phyloP scores from a whole-genome alignment of 768 basidiomycete genomes.

The Fomitopsis pulvina region DNA sequence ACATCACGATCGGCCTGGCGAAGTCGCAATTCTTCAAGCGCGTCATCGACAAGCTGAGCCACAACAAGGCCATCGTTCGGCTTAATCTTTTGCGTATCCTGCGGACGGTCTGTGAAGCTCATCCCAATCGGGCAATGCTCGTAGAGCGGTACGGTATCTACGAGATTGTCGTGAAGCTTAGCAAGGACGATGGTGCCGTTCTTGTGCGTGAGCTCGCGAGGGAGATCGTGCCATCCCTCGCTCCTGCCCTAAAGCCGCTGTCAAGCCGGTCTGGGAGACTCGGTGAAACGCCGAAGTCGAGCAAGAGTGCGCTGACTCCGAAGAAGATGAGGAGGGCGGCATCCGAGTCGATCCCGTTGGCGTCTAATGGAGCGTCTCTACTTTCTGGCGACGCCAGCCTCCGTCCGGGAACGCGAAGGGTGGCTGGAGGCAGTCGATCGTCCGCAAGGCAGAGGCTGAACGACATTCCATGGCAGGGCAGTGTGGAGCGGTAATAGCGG shows the following conservation, averaged over 20 bases:
- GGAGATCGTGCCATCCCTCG: constrained; percentile 75
- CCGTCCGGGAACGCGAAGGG: constrained; percentile 21
- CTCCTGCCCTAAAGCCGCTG: constrained; percentile 60
- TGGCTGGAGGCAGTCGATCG: constrained; percentile 29
- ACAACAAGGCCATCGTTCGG: constrained; percentile 82
- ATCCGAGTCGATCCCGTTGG: constrained; percentile 43
- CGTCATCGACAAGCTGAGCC: constrained; percentile 72
- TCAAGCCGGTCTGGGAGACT: constrained; percentile 27
- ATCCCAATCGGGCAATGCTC: constrained; percentile 76
- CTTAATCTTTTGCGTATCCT: constrained; percentile 85
- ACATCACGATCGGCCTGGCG: constrained; percentile 70
- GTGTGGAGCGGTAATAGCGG: constrained; percentile 9
- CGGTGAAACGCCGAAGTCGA: constrained; percentile 30
- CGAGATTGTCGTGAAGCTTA: constrained; percentile 74
- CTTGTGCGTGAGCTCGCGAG: constrained; percentile 85
- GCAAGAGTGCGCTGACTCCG: constrained; percentile 44
- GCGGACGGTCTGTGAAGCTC: constrained; percentile 80
- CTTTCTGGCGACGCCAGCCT: constrained; percentile 12
- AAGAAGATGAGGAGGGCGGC: constrained; percentile 62
- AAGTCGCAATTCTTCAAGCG: constrained; percentile 83
- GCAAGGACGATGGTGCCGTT: constrained; percentile 83
- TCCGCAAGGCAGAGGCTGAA: constrained; percentile 48
- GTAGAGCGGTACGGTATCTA: constrained; percentile 80
- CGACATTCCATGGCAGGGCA: constrained; percentile 55
- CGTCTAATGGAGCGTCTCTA: constrained; percentile 27